A percentile compares a stretch with the other conserved stretches of the same genome.
Evolutionary conservation across 257 asterid genomes (phyloP).

Genomic region (Marsdenia floribunda): DNA sequence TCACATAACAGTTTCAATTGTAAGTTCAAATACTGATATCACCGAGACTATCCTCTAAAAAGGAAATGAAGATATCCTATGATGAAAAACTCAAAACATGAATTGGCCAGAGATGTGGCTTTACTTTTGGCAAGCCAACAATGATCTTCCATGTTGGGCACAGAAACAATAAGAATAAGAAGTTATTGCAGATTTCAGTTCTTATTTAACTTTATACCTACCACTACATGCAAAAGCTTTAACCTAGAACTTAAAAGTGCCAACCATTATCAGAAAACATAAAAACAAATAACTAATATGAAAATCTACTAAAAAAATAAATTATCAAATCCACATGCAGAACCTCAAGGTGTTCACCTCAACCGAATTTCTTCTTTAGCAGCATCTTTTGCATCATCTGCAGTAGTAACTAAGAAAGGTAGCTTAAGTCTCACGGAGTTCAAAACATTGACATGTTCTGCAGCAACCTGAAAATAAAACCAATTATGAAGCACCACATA

Average conservation of each 20-base stretch:
- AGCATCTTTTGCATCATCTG: conserved; percentile 72
- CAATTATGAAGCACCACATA: conserved; percentile 4
- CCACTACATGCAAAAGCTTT: not conserved
- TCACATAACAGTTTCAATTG: not conserved
- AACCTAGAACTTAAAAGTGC: not conserved
- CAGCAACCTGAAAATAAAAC: conserved; percentile 61
- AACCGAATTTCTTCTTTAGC: conserved; percentile 86
- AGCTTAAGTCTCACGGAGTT: conserved; percentile 75
- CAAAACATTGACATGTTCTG: conserved; percentile 67
- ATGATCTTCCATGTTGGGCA: not conserved
- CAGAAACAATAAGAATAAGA: not conserved
- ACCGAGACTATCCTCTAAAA: not conserved
- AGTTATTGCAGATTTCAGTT: not conserved
- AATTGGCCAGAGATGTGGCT: not conserved
- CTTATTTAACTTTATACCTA: not conserved
- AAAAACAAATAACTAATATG: not conserved
- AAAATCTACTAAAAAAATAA: not conserved
- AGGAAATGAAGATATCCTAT: not conserved
- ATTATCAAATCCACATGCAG: not conserved
- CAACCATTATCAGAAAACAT: not conserved
- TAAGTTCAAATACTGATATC: not conserved
- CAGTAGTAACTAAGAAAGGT: conserved; percentile 87
- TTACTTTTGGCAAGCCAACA: not conserved
- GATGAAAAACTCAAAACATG: not conserved
- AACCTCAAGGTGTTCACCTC: conserved; percentile 39